Base-by-base conservation (phyloP, 2,329 filamentous ascomycete species). In the Cordyceps farinosa region DNA sequence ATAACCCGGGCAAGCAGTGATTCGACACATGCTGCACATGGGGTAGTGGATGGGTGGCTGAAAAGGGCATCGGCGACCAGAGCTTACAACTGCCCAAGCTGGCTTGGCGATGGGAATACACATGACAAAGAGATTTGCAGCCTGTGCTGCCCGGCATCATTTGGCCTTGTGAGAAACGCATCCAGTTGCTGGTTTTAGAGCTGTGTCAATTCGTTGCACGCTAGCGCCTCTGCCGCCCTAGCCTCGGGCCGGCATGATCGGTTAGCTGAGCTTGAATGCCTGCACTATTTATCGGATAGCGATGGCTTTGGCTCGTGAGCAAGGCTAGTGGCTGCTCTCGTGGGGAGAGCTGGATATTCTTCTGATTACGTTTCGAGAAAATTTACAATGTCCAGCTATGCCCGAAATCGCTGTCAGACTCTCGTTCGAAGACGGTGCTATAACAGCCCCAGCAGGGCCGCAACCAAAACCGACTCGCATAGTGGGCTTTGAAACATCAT, bases 241-340 rank as follows among this genome's bases (percentile, higher is more conserved):
- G 60, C 60, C 60, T 57, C 60, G 52, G 52, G 60, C 53, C 60
- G 60, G 60, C 34, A 51, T 57, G 60, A 57, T 62, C 60, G 60
- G 44, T 50, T 53, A 50, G 36, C 29, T 36, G 11, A n/a, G 5
- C 17, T 34, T 34, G 40, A 8, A 22, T 51, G 11, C 29, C 13
- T 51, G 29, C 13, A 36, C 11, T 13, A 22, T 3, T 47, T 13
- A 22, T 22, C 42, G 42, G 42, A 22, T 48, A 36, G 42, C 36
- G 13, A 36, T 54, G 22, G 22, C 10, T 27, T 36, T 42, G 58
- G 50, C 53, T 48, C 22, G 38, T 61, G 50, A 53, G 10, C 50
- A n/a, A 38, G 40, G n/a, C 27, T 45, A 44, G 45, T 17, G 38
- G 8, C 1, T n/a, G 56, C 22, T 15, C n/a, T n/a, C 5, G 11